phyloP scores from a whole-genome alignment of 768 basidiomycete genomes.

The Lenzites betulinus region DNA sequence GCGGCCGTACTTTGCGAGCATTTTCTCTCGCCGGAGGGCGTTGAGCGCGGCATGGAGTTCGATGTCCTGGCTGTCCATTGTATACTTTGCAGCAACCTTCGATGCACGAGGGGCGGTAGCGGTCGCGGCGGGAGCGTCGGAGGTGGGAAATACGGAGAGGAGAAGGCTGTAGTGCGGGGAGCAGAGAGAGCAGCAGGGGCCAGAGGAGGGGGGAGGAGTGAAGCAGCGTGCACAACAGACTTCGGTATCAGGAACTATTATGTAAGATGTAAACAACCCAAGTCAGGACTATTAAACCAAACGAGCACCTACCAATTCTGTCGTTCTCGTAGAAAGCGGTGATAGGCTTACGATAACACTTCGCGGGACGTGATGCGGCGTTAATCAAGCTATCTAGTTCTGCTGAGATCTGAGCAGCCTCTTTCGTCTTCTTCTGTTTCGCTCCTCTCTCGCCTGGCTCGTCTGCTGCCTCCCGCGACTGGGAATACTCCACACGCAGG shows the following conservation, averaged over 20 bases:
- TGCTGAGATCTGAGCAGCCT: too few species aligned
- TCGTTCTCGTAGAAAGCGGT: conserved; percentile 29
- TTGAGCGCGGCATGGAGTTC: conserved; percentile 19
- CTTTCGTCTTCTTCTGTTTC: too few species aligned
- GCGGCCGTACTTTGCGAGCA: not conserved
- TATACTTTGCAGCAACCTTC: conserved; percentile 4
- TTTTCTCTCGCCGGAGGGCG: conserved; percentile 21
- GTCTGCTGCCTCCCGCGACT: too few species aligned
- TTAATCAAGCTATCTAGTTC: too few species aligned
- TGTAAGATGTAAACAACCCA: not conserved
- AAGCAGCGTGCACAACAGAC: too few species aligned
- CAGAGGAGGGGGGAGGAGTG: too few species aligned
- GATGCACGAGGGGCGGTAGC: not conserved
- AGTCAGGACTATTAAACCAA: not conserved
- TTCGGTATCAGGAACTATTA: conserved; percentile 11
- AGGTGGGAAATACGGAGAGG: too few species aligned
- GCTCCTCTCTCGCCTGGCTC: too few species aligned
- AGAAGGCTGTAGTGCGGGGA: too few species aligned
- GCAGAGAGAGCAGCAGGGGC: too few species aligned
- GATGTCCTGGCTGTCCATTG: not conserved
- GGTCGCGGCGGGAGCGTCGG: not conserved
- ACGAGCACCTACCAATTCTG: conserved; percentile 19
- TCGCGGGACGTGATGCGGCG: too few species aligned
- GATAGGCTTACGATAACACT: conserved; percentile 26
- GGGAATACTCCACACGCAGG: too few species aligned